Evolutionary conservation across 176 grass and related monocot species (phyloP).

Genomic region (Bromus sterilis): DNA sequence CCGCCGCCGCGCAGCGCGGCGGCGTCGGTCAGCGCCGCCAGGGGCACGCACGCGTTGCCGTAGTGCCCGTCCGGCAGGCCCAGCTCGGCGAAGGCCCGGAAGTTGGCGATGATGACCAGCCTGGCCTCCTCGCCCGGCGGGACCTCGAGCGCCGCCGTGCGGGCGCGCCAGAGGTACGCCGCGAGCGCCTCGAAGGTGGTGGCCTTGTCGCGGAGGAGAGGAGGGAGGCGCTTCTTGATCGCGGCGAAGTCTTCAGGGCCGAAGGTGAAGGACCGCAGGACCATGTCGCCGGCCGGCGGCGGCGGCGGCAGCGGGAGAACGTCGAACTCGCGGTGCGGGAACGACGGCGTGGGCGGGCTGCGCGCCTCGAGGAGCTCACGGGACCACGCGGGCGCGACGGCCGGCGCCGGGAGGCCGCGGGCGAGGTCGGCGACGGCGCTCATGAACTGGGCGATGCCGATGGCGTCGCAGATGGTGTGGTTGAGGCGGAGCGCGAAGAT

Average conservation of each 20-base stretch:
- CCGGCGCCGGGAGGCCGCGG: neutral
- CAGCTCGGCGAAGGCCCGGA: neutral
- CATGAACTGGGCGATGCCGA: conserved; percentile 36
- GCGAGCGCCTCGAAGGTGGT: conserved; percentile 29
- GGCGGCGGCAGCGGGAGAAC: neutral
- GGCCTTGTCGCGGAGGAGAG: neutral
- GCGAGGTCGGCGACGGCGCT: conserved; percentile 16
- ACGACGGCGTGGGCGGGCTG: conserved; percentile 1
- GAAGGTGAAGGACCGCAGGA: conserved; percentile 24
- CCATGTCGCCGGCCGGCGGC: neutral
- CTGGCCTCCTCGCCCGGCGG: neutral
- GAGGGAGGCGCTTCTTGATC: neutral
- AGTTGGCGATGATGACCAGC: neutral
- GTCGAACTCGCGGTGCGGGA: conserved; percentile 36
- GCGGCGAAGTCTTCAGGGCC: neutral
- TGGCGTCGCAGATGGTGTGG: conserved; percentile 50
- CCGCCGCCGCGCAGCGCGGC: neutral
- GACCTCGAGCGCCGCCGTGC: conserved; percentile 9
- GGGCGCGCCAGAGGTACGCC: conserved; percentile 22
- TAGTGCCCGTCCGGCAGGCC: conserved; percentile 28
- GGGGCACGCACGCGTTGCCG: conserved; percentile 31
- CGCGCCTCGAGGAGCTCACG: conserved; percentile 45
- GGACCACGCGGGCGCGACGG: conserved; percentile 8
- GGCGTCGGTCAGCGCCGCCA: neutral
- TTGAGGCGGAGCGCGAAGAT: conserved; percentile 18